Base-by-base conservation (phyloP, 2,329 filamentous ascomycete species). In the Colletotrichum magnum region DNA sequence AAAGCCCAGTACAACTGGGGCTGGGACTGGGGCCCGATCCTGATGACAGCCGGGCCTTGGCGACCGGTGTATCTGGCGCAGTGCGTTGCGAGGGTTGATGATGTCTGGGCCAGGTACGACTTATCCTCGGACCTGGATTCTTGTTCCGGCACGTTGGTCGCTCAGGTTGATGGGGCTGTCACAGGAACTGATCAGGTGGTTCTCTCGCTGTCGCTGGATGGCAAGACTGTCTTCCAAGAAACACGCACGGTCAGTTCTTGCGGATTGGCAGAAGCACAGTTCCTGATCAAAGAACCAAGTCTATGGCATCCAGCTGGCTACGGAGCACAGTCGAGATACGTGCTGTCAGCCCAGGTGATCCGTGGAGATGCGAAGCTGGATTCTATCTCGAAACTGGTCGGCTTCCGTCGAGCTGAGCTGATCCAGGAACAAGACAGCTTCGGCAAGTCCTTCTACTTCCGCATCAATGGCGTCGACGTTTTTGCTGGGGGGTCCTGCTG, bases 1-100 rank as follows among this genome's bases (percentile, higher is more conserved):
- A 93, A 92, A 74, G 88, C 90, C 0, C 90, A 92, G 76, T 92
- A 90, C 72, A 87, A 91, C 73, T 93, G 89, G 89, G 89, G 90
- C 5, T 93, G 90, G 90, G 90, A 92, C 74, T 92, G 90, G 90
- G 90, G 90, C 0, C 90, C 90, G 1, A 83, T 90, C 10, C 73
- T 91, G 58, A 84, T 89, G 77, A 89, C 89, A 1, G 86, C 85
- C 10, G 90, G 90, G 0, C 88, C 89, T 2, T 94, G 92, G 92
- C 87, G 87, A 69, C 86, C 89, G 2, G 84, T 94, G 2, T 84
- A 85, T 13, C 78, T 94, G 1, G 92, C 95, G 76, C 84, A 86
- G 0, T 94, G 91, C 69, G 77, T 81, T 45, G 83, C 84, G 9
- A 82, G 87, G 16, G 79, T 94, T 5, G 82, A 86, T 0, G 89